Base-by-base conservation (phyloP, 192 early-diverging fungal species). In the Coemansia sp. region DNA sequence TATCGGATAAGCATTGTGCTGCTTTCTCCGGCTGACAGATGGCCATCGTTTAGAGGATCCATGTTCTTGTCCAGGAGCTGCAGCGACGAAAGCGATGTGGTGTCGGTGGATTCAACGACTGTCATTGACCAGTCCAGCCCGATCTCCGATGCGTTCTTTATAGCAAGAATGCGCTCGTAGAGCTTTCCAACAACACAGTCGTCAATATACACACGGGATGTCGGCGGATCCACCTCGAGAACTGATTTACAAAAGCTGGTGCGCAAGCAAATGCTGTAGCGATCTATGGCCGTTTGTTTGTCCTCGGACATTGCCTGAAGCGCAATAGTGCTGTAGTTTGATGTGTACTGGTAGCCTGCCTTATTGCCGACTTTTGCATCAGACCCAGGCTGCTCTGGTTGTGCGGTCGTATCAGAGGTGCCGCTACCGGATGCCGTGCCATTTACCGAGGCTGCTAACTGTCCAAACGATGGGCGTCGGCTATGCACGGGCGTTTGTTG, bases 121-220 rank as follows among this genome's bases (percentile, higher is more conserved):
- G 70, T 63, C 63, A 65, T 72, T 1, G 86, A 67, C 94, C 95
- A 98, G 59, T 91, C 93, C 7, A 98, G 80, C 30, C 90, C 91
- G 57, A 97, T 94, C 59, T 92, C 94, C 17, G 93, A 95, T 22
- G 87, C 84, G 68, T 96, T 97, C 78, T 86, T 86, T 20, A 98
- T 85, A 0, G 89, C 88, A 65, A 98, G 92, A 65, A 94, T 89
- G 47, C 92, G 91, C 78, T 93, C 91, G 63, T 96, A 97, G 11
- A 87, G 87, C 25, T 87, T 88, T 15, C 94, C 94, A 20, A 87
- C 82, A 8, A 97, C 89, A 65, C 95, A 98, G 67, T 97, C 94
- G 58, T 98, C 94, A 72, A 98, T 93, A 55, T 87, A 87, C 23
- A 98, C 85, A 20, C 96, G 95, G 37, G 90, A 93, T 44, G 94